A percentile compares a stretch with the other conserved stretches of the same genome.
Evolutionary conservation across 305 asterid species (phyloP).

Genomic region (Solanum chacoense): DNA sequence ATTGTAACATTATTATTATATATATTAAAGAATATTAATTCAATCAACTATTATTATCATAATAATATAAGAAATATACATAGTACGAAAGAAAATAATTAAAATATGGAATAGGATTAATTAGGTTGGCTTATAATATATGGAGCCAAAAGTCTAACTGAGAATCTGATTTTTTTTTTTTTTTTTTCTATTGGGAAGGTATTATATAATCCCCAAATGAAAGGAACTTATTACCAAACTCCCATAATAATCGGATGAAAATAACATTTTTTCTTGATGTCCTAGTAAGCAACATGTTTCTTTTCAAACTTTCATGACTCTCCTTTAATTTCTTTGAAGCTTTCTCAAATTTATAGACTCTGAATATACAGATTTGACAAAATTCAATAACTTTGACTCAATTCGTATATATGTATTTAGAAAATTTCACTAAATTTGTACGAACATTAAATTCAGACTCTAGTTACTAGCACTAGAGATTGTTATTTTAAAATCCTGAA

Average conservation of each 20-base stretch:
- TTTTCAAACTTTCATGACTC: not conserved
- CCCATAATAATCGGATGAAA: slow-evolving; percentile 8
- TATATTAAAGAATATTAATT: not conserved
- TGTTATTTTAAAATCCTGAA: not conserved
- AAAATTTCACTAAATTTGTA: not conserved
- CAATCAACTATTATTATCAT: slow-evolving; percentile 3
- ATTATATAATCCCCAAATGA: slow-evolving; percentile 10
- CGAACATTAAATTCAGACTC: not conserved
- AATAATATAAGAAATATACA: not conserved
- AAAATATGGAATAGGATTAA: slow-evolving; percentile 4
- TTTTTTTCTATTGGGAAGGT: not conserved
- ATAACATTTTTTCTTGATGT: not conserved
- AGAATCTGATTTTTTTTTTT: slow-evolving; percentile 8
- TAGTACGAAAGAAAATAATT: slow-evolving; percentile 3
- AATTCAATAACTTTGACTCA: not conserved
- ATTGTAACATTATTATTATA: not conserved
- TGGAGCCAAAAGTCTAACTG: slow-evolving; percentile 12
- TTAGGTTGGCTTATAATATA: slow-evolving; percentile 15
- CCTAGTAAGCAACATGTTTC: not conserved
- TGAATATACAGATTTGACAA: accelerated
- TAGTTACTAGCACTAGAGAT: not conserved
- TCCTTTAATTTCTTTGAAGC: not conserved
- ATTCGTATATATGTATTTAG: not conserved
- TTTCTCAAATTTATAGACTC: not conserved
- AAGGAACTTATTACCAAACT: slow-evolving; percentile 30